These are phyloP conservation scores for Diaporthe citrichinensis DNA, from an alignment of 2,329 filamentous ascomycete species.

Conservation along the genomic window DNA sequence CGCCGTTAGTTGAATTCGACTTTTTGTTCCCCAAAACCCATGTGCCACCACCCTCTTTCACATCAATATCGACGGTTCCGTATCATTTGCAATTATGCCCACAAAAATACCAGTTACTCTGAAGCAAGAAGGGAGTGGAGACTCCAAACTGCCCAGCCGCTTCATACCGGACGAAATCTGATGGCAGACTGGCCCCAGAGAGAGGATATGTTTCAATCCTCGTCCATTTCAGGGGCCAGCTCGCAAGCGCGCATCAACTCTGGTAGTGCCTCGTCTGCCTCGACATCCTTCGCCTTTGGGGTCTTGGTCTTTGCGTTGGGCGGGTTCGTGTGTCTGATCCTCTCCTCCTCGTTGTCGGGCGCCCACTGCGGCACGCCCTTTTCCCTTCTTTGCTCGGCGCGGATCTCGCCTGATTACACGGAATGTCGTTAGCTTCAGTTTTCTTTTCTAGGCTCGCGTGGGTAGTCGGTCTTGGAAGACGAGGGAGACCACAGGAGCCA, in stretches of 20 bases:
- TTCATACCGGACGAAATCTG: not conserved
- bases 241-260: slow-evolving; percentile 23
- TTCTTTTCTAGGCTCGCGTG: not conserved
- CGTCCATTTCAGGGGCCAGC: not conserved
- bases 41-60: not conserved
- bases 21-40: not conserved
- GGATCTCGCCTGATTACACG: slow-evolving; percentile 30
- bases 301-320: slow-evolving; percentile 17
- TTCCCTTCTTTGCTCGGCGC: slow-evolving; percentile 37
- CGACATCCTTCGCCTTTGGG: not conserved
- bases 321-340: slow-evolving; percentile 34
- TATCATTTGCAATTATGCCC: not conserved
- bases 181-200: not conserved
- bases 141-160: not conserved
- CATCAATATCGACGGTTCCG: not conserved
- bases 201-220: not conserved
- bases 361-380: slow-evolving; percentile 37
- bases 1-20: slow-evolving; percentile 19
- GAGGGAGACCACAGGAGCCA: not conserved
- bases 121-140: not conserved
- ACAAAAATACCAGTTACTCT: not conserved
- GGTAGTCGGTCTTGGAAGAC: not conserved
- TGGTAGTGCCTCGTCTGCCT: not conserved
- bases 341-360: slow-evolving; percentile 36
- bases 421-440: not conserved